Conservation (phyloP, 2,329 filamentous ascomycete genomes). For the Mycosphaerella sp. region DNA sequence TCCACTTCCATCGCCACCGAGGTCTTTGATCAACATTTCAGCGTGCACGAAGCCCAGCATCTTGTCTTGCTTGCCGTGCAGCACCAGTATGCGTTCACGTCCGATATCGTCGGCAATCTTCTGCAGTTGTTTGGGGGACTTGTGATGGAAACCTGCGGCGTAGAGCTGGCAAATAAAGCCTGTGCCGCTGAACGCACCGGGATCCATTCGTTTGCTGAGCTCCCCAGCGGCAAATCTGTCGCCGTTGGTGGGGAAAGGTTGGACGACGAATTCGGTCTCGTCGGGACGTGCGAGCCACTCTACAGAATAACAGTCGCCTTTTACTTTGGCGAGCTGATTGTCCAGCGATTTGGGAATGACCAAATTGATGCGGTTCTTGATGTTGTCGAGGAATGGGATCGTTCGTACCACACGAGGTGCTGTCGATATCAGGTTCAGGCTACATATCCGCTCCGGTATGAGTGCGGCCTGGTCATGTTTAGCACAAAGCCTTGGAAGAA, state of each 20-base stretch:
- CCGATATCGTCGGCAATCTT: constrained; percentile 63
- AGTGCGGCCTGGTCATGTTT: constrained; percentile 28
- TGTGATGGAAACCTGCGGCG: constrained; percentile 74
- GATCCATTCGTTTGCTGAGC: constrained; percentile 61
- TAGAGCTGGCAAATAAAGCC: constrained; percentile 72
- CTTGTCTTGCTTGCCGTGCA: constrained; percentile 69
- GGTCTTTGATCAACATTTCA: constrained; percentile 56
- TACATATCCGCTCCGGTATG: constrained; percentile 45
- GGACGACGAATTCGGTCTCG: constrained; percentile 37
- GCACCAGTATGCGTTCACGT: constrained; percentile 64
- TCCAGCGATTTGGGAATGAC: constrained; percentile 66
- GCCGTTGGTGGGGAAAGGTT: constrained; percentile 64
- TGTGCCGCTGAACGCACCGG: constrained; percentile 53
- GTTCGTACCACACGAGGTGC: constrained; percentile 45
- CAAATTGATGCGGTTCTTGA: constrained; percentile 52
- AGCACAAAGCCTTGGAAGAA: neutral
- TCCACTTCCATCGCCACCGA: constrained; percentile 53
- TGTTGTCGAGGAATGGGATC: constrained; percentile 53
- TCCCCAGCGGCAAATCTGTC: constrained; percentile 79
- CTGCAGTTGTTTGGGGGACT: constrained; percentile 59
- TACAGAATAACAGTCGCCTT: constrained; percentile 58
- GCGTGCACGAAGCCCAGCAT: constrained; percentile 72
- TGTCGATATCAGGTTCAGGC: constrained; percentile 47
- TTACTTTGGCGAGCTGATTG: constrained; percentile 57
- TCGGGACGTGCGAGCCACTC: constrained; percentile 60